A percentile compares a stretch with the other conserved stretches of the same genome.
Conservation (phyloP, 768 basidiomycete species). For the Clitopilus hobsonii region DNA sequence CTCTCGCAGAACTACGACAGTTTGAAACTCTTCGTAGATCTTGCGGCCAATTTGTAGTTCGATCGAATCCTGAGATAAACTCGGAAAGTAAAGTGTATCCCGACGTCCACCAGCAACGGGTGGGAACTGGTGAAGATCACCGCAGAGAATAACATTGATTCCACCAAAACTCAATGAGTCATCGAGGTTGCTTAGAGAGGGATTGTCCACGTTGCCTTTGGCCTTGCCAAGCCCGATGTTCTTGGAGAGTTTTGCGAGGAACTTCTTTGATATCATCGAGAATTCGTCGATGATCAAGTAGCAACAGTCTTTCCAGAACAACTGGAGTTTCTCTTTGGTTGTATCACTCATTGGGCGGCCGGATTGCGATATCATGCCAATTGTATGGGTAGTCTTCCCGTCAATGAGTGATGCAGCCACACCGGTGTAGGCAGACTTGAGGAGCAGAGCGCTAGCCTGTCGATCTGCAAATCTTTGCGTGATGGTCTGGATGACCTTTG, state of each 20-base stretch:
- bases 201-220: not conserved
- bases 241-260: not conserved
- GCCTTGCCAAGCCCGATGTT: not conserved
- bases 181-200: not conserved
- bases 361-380: slow-evolving; percentile 17
- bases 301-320: slow-evolving; percentile 12
- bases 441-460: slow-evolving; percentile 9
- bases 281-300: slow-evolving; percentile 35
- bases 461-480: slow-evolving; percentile 24
- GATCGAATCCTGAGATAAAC: not conserved
- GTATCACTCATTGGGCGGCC: not conserved
- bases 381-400: slow-evolving; percentile 28
- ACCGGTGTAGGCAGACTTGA: slow-evolving; percentile 33
- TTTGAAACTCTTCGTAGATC: slow-evolving; percentile 22
- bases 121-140: slow-evolving; percentile 31
- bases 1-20: slow-evolving; percentile 26
- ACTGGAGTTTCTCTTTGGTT: slow-evolving; percentile 3
- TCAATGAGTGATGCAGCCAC: slow-evolving; percentile 35
- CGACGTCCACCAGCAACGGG: slow-evolving; percentile 18
- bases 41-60: slow-evolving; percentile 10
- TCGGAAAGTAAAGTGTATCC: slow-evolving; percentile 16
- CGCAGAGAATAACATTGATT: slow-evolving; percentile 25
- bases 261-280: not conserved
- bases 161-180: slow-evolving; percentile 13
- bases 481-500: slow-evolving; percentile 30